phyloP scores from a whole-genome alignment of 176 grass and related monocot genomes.

The Lolium rigidum region DNA sequence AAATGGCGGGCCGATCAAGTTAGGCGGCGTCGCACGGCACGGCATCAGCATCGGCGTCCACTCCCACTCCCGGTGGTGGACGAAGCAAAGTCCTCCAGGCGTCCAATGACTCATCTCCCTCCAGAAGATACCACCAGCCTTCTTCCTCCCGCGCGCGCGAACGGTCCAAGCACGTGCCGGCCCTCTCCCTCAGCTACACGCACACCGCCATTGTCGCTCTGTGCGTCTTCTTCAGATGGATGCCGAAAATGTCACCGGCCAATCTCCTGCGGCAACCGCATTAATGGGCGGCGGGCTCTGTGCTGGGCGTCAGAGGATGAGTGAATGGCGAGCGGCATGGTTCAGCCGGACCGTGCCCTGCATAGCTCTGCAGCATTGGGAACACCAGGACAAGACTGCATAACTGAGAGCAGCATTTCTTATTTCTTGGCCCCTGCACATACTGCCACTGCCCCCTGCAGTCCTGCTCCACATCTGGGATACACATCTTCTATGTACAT shows the following conservation, averaged over 20 bases:
- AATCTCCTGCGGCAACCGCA: constrained; percentile 32
- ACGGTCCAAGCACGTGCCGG: constrained; percentile 43
- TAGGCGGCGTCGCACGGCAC: constrained; percentile 46
- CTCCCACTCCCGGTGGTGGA: constrained; percentile 40
- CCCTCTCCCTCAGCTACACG: neutral
- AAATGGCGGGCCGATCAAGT: constrained; percentile 50
- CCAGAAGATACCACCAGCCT: constrained; percentile 32
- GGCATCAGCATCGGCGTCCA: constrained; percentile 5
- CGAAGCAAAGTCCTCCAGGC: neutral
- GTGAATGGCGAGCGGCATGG: constrained; percentile 24
- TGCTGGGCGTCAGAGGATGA: constrained; percentile 5
- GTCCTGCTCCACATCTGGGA: neutral
- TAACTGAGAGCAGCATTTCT: neutral
- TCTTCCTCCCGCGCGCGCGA: neutral
- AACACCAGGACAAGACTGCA: neutral
- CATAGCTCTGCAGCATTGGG: constrained; percentile 8
- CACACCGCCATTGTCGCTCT: neutral
- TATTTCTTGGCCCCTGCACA: constrained; percentile 22
- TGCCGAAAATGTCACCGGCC: neutral
- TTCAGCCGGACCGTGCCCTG: constrained; percentile 12
- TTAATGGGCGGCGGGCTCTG: neutral
- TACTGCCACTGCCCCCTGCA: neutral
- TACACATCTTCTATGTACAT: constrained; percentile 25
- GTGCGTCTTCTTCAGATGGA: neutral
- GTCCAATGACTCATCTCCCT: constrained; percentile 23